Percentiles rank a stretch among this genome's conserved stretches.
Evolutionary conservation across 306 rosid genomes (phyloP).

Genomic region (Begonia peltatifolia): DNA sequence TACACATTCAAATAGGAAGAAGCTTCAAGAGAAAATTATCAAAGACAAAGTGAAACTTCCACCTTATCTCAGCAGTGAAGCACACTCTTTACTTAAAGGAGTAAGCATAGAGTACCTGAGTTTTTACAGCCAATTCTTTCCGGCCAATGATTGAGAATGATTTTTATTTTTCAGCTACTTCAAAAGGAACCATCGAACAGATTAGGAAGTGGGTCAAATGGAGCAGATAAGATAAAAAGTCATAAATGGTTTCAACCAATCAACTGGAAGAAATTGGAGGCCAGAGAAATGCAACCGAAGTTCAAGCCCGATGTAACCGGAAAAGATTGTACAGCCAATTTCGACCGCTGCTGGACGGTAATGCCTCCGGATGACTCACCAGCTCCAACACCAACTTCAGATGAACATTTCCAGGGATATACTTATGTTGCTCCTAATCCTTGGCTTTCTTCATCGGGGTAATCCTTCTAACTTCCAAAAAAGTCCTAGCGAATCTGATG

Average conservation of each 20-base stretch:
- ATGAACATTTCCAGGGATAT: conserved; percentile 83
- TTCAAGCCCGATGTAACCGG: conserved; percentile 84
- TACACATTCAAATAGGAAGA: conserved; percentile 44
- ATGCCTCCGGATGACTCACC: conserved; percentile 88
- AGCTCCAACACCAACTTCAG: conserved; percentile 72
- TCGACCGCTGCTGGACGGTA: conserved; percentile 83
- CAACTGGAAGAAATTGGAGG: conserved; percentile 89
- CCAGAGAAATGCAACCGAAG: conserved; percentile 61
- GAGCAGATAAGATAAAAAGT: conserved; percentile 57
- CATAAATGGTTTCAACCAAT: conserved; percentile 76
- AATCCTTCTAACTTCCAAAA: background rate
- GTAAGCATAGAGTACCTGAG: conserved; percentile 25
- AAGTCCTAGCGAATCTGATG: too few relatives aligned
- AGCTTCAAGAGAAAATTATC: conserved; percentile 85
- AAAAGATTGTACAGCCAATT: conserved; percentile 73
- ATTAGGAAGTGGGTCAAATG: conserved; percentile 70
- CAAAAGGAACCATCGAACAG: conserved; percentile 77
- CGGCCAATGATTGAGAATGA: background rate
- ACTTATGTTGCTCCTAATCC: conserved; percentile 72
- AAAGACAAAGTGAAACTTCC: conserved; percentile 89
- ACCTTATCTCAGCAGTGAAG: conserved; percentile 52
- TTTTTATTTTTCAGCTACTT: conserved; percentile 37
- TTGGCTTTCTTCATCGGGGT: conserved; percentile 71
- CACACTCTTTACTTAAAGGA: conserved; percentile 91
- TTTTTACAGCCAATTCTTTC: too few relatives aligned